Conservation (phyloP, 208 protist genomes). For the Borovskyia barvae region DNA sequence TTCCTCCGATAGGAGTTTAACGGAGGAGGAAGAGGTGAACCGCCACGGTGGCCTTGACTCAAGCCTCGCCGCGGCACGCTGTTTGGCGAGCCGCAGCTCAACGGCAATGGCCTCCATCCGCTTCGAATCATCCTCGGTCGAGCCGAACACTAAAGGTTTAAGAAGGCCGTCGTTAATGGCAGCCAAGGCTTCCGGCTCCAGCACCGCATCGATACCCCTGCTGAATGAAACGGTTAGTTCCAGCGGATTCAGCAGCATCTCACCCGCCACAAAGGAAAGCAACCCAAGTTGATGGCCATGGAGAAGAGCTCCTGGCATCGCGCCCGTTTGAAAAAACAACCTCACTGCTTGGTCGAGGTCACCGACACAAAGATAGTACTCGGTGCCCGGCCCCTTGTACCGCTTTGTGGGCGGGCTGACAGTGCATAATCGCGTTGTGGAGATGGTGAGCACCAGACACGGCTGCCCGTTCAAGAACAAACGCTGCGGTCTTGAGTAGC, state of each 20-base stretch:
- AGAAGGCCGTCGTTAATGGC: conserved; percentile 51
- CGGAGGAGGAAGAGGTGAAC: not conserved
- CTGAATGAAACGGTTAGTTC: conserved; percentile 36
- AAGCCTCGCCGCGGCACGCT: too few species aligned
- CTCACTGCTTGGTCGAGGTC: conserved; percentile 33
- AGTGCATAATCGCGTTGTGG: conserved; percentile 27
- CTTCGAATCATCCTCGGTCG: not conserved
- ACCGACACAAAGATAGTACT: conserved; percentile 41
- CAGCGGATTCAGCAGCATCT: conserved; percentile 30
- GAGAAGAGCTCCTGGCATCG: not conserved
- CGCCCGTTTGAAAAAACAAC: conserved; percentile 36
- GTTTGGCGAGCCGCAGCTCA: conserved; percentile 3
- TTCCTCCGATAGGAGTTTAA: not conserved
- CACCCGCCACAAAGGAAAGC: conserved; percentile 41
- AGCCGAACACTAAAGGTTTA: conserved; percentile 25
- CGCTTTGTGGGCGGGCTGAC: conserved; percentile 4
- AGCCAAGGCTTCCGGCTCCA: conserved; percentile 47
- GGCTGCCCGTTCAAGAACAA: conserved; percentile 30
- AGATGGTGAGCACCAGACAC: conserved; percentile 52
- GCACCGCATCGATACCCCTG: conserved; percentile 36
- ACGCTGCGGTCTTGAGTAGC: conserved; percentile 7
- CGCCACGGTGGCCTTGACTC: conserved; percentile 4
- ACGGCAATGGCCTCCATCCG: not conserved
- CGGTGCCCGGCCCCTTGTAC: conserved; percentile 4
- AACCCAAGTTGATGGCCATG: conserved; percentile 28